Conservation (phyloP, 169 alveolate genomes). For the Cryptosporidium sp. region DNA sequence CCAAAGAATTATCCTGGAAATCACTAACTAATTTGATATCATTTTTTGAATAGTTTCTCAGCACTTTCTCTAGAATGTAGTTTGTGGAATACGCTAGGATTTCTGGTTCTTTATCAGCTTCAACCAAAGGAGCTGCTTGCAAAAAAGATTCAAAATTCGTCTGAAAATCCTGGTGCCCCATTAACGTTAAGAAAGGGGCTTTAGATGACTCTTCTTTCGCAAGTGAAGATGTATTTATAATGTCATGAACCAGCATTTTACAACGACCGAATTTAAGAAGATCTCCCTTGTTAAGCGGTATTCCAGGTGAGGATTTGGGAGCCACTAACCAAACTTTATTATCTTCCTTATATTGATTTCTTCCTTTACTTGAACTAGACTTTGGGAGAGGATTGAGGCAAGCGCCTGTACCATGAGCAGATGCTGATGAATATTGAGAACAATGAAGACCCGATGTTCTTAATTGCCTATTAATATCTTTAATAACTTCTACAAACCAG, state of each 20-base stretch:
- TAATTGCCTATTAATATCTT: slow-evolving; percentile 7
- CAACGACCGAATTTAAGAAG: slow-evolving; percentile 65
- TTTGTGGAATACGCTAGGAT: not conserved
- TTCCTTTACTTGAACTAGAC: not conserved
- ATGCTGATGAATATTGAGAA: not conserved
- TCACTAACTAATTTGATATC: not conserved
- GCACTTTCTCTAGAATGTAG: not conserved
- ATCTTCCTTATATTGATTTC: slow-evolving; percentile 34
- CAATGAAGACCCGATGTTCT: not conserved
- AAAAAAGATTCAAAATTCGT: slow-evolving; percentile 21
- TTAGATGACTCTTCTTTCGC: slow-evolving; percentile 47
- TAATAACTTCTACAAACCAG: slow-evolving; percentile 58
- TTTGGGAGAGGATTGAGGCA: not conserved
- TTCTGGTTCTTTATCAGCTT: not conserved
- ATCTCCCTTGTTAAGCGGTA: slow-evolving; percentile 46
- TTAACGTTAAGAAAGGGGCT: slow-evolving; percentile 38
- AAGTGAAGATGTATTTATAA: slow-evolving; percentile 32
- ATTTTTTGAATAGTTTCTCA: not conserved
- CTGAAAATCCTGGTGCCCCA: slow-evolving; percentile 11
- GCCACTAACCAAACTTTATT: slow-evolving; percentile 59
- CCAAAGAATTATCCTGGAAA: not conserved
- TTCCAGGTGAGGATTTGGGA: slow-evolving; percentile 60
- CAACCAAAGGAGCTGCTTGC: slow-evolving; percentile 18
- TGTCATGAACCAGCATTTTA: slow-evolving; percentile 58
- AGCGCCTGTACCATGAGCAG: not conserved